These are phyloP conservation scores for Cladosporium sp. DNA, from an alignment of 2,329 filamentous ascomycete genomes.

Conservation along the genomic window DNA sequence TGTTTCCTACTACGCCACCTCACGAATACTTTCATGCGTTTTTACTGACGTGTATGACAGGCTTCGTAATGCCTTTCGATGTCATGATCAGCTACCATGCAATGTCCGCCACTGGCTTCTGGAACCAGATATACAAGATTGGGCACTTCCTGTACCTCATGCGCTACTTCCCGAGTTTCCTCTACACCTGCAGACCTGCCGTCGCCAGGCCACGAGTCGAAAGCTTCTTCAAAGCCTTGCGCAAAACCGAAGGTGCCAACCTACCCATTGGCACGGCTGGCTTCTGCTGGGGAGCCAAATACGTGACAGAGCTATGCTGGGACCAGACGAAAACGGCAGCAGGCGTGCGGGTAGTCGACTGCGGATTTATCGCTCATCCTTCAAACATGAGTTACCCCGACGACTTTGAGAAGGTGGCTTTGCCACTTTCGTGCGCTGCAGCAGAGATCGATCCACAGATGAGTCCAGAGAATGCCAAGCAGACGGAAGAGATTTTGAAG, in stretches of 20 bases:
- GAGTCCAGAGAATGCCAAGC: constrained; percentile 28
- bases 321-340: constrained; percentile 27
- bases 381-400: constrained; percentile 29
- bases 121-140: constrained; percentile 29
- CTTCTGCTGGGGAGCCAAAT: constrained; percentile 35
- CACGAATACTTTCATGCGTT: not conserved
- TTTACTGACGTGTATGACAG: constrained; percentile 11
- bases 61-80: constrained; percentile 23
- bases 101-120: constrained; percentile 26
- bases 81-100: constrained; percentile 29
- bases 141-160: constrained; percentile 24
- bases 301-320: constrained; percentile 31
- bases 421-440: constrained; percentile 33
- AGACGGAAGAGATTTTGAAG: constrained; percentile 30
- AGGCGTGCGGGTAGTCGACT: constrained; percentile 29
- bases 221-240: constrained; percentile 27
- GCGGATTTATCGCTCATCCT: constrained; percentile 34
- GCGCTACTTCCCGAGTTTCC: constrained; percentile 25
- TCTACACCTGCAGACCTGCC: constrained; percentile 20
- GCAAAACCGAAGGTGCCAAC: constrained; percentile 24
- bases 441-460: constrained; percentile 27
- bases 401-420: constrained; percentile 31
- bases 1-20: not conserved
- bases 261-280: constrained; percentile 32
- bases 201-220: constrained; percentile 26